These are phyloP conservation scores for Termitomyces sp. DNA, from an alignment of 768 basidiomycete genomes.

Conservation along the genomic window DNA sequence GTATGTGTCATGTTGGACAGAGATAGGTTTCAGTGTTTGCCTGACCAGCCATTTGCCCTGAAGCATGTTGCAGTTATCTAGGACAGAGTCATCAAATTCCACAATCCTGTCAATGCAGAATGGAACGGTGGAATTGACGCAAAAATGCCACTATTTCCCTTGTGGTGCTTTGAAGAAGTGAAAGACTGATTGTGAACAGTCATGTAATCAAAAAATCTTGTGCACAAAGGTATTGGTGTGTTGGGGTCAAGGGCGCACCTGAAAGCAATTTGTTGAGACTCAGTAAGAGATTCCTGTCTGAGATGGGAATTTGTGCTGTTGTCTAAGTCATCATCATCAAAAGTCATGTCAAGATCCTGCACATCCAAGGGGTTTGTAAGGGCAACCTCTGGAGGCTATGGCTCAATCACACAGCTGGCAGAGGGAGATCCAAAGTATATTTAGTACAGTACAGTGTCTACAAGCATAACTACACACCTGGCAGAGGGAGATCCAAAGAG, in stretches of 20 bases:
- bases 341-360: background rate
- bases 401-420: too few species aligned
- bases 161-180: background rate
- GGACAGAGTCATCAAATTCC: background rate
- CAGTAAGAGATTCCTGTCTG: background rate
- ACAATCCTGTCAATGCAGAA: background rate
- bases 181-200: background rate
- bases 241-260: background rate
- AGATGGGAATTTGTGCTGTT: background rate
- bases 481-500: too few species aligned
- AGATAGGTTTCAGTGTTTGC: background rate
- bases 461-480: too few species aligned
- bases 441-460: too few species aligned
- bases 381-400: too few species aligned
- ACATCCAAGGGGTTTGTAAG: background rate
- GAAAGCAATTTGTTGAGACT: background rate
- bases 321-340: background rate
- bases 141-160: background rate
- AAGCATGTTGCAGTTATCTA: background rate
- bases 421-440: too few species aligned
- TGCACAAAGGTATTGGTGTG: background rate
- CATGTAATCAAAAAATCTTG: background rate
- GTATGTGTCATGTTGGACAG: background rate
- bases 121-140: background rate
- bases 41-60: background rate